Base-by-base conservation (phyloP, 768 basidiomycete genomes). In the Cubamyces sp. region DNA sequence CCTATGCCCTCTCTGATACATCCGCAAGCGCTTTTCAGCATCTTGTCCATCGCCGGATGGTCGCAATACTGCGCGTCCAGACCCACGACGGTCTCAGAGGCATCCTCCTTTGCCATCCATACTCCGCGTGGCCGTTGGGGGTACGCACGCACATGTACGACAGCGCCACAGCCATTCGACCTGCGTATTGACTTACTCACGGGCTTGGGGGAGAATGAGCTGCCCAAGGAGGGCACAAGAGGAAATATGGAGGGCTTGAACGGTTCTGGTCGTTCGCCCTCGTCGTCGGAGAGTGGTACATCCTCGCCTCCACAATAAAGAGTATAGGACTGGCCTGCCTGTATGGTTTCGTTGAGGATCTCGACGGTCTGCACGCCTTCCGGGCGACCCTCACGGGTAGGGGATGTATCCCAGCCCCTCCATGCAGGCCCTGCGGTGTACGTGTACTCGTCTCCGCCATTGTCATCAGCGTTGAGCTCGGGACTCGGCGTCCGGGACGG, bases 1-100 rank as follows among this genome's bases (percentile, higher is more conserved):
- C 86, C 88, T 11, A 91, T 77, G 5, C 87, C 87, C 71, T 89
- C 87, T 37, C 85, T 80, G 41, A 85, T 71, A 66, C 88, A 91
- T 15, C 88, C 87, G 65, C 88, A 90, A 3, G 83, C 74, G 63
- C 81, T 84, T 62, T 76, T 77, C 58, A 82, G 75, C 71, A 84
- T 81, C 71, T 80, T 80, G 41, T 81, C 78, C 18, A 81, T 75
- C 15, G 78, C 74, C 14, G 75, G 65, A 37, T 79, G 73, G 64
- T 85, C 83, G 70, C 89, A 87, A 72, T 90, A 90, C 12, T 71
- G 73, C 5, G 82, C 67, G 60, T 87, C 84, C 66, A 91, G 76
- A 2, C 78, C 75, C 12, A 87, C 79, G 30, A 91, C 84, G 16
- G 77, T 74, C n/a, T 77, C 76, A 0, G 84, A 74, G 0, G 87